Percentiles rank a stretch among this genome's conserved stretches.
Evolutionary conservation across 129 eudicot genomes (phyloP).

Genomic region (Saposhnikovia divaricata): DNA sequence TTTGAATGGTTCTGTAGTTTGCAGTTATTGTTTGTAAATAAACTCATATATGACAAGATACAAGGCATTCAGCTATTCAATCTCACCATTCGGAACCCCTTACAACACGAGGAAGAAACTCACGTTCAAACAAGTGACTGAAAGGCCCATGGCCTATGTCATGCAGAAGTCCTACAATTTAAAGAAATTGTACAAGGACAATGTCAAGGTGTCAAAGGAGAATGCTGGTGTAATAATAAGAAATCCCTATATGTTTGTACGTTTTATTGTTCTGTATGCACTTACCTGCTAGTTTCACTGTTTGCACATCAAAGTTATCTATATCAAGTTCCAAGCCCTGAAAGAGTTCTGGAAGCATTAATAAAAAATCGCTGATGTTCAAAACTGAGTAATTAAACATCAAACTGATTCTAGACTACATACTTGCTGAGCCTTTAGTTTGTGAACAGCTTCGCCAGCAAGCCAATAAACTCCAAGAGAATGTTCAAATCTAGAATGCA

Average conservation of each 20-base stretch:
- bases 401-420: conserved; percentile 3
- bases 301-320: conserved; percentile 41
- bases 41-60: background rate
- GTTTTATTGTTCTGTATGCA: background rate
- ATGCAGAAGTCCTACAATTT: conserved; percentile 51
- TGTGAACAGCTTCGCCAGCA: conserved; percentile 47
- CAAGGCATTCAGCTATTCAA: background rate
- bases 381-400: background rate
- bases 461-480: conserved; percentile 72
- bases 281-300: conserved; percentile 67
- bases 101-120: conserved; percentile 52
- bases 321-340: conserved; percentile 64
- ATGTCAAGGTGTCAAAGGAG: background rate
- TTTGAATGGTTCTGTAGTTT: background rate
- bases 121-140: conserved; percentile 75
- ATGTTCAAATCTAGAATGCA: conserved; percentile 66
- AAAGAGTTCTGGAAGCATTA: conserved; percentile 3
- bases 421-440: conserved; percentile 40
- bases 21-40: background rate
- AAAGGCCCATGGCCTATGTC: conserved; percentile 75
- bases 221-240: background rate
- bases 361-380: background rate
- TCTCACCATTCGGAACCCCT: conserved; percentile 41
- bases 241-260: background rate
- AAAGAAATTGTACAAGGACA: background rate